Evolutionary conservation across 2,329 filamentous ascomycete species (phyloP).

Genomic region (Aspergillus aculeatus): DNA sequence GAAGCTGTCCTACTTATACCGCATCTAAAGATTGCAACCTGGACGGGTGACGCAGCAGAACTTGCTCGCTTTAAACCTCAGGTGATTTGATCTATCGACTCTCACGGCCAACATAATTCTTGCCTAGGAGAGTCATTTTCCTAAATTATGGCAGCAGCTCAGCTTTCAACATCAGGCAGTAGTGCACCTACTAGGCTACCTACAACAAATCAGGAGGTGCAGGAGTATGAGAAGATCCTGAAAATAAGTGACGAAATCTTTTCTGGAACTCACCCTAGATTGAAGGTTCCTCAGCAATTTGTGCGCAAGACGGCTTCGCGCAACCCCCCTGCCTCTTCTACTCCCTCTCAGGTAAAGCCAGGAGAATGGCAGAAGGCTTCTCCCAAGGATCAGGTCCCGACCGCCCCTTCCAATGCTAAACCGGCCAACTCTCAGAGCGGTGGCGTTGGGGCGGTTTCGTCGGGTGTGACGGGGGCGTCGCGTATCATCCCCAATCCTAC

Average conservation of each 20-base stretch:
- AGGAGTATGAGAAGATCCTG: constrained; percentile 77
- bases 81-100: background rate
- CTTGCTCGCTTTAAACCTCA: background rate
- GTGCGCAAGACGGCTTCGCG: constrained; percentile 42
- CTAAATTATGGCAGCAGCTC: constrained; percentile 35
- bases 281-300: constrained; percentile 58
- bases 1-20: background rate
- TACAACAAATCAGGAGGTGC: constrained; percentile 56
- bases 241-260: constrained; percentile 77
- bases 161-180: constrained; percentile 26
- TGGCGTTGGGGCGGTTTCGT: constrained; percentile 19
- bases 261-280: constrained; percentile 64
- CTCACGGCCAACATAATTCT: background rate
- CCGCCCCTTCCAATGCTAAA: constrained; percentile 20
- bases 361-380: constrained; percentile 18
- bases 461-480: constrained; percentile 29
- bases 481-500: constrained; percentile 50
- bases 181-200: constrained; percentile 29
- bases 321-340: constrained; percentile 29
- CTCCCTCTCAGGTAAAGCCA: constrained; percentile 30
- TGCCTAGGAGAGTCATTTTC: constrained; percentile 4
- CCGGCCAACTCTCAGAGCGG: constrained; percentile 21
- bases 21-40: background rate
- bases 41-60: background rate
- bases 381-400: constrained; percentile 16